These are phyloP conservation scores for Aspergillus transmontanensis DNA, from an alignment of 2,329 filamentous ascomycete species.

Conservation along the genomic window DNA sequence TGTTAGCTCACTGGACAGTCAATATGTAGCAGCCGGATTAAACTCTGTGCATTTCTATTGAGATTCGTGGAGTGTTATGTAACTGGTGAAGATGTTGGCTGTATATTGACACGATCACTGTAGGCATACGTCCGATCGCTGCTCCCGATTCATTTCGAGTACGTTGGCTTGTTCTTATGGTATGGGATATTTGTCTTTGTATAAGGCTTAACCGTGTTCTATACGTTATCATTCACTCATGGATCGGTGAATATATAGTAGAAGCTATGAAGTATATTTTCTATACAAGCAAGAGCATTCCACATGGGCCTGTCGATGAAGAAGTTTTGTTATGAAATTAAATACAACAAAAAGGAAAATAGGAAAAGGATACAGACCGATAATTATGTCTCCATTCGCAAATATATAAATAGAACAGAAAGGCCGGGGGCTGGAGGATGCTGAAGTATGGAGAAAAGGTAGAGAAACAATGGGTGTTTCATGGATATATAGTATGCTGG, in stretches of 20 bases:
- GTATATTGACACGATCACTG: not conserved
- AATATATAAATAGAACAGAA: not conserved
- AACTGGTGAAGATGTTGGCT: not conserved
- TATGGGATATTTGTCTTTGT: not conserved
- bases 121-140: not conserved
- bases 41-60: not conserved
- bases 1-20: not conserved
- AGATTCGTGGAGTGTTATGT: not conserved
- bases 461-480: conserved; percentile 1
- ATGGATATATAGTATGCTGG: not conserved
- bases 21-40: not conserved
- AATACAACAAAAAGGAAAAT: not conserved
- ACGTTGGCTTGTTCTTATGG: not conserved
- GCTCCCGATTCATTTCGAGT: not conserved
- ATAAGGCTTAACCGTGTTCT: not conserved
- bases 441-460: not conserved
- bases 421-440: not conserved
- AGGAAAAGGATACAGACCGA: not conserved
- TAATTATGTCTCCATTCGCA: not conserved
- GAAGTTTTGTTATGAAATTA: not conserved
- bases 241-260: not conserved
- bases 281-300: not conserved
- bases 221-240: not conserved
- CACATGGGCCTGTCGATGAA: not conserved
- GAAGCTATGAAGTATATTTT: not conserved